Base-by-base conservation (phyloP, 768 basidiomycete genomes). In the Boletus pseudo-olivaceus region DNA sequence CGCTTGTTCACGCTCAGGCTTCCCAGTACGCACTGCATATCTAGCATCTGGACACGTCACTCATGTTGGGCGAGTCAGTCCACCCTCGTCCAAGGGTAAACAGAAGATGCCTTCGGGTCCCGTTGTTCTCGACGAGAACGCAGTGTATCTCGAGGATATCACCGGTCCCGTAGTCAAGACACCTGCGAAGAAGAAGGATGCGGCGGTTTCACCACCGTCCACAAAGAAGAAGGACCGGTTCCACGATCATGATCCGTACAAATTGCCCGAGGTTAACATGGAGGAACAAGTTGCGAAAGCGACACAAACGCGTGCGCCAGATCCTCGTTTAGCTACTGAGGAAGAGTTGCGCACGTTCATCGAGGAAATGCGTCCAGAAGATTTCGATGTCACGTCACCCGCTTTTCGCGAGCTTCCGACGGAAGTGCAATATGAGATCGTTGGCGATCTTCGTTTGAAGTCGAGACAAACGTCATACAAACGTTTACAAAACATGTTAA, bases 351-450 rank as follows among this genome's bases (percentile, higher is more conserved):
- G 87, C 19, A 73, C 82, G 1, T 98, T 98, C 72, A 97, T 98
- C 58, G 94, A 98, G 54, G 90, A 95, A 42, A 95, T 98, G 87
- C 84, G 87, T 2, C 94, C 95, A 0, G 93, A 94, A 63, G 94
- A 98, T 65, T 91, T 98, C 62, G 96, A 98, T 65, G 82, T 97
- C 51, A 80, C 85, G 17, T 94, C 94, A 2, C 81, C 91, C 5
- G 91, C 87, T 19, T 99, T 99, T 68, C 82, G 87, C 23, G 90
- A 92, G 57, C 82, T 98, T 3, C 95, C 97, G 3, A 96, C 93
- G 0, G 95, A 98, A 69, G 84, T 97, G 20, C 93, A 99, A 63
- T 99, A 98, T 72, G 97, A 99, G 74, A 96, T 99, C 60, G 86
- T 98, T 33, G 95, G 96, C 49, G 97, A 99, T 74, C 76, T 98